Conservation (phyloP, 208 protist species). For the Giardia duodenalis region DNA sequence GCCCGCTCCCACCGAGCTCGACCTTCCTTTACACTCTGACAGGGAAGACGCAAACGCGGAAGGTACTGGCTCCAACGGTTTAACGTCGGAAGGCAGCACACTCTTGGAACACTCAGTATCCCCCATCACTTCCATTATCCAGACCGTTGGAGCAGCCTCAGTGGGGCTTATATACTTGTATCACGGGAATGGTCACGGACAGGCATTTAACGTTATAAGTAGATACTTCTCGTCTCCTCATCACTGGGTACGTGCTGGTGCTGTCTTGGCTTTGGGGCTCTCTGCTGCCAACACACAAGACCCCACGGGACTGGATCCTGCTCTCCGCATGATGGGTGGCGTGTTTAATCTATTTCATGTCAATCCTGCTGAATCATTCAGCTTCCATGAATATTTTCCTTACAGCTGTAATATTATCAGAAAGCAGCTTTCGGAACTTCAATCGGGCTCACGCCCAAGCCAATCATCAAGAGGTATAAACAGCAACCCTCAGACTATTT, state of each 20-base stretch:
- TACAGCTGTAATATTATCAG: background rate
- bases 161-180: background rate
- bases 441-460: too few species aligned
- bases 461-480: too few species aligned
- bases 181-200: background rate
- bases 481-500: too few species aligned
- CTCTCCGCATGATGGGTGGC: background rate
- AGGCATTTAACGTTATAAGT: background rate
- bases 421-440: background rate
- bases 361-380: background rate
- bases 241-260: background rate
- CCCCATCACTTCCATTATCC: background rate
- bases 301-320: background rate
- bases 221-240: background rate
- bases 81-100: background rate
- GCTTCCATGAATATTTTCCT: background rate
- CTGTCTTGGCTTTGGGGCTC: background rate
- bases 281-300: background rate
- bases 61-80: background rate
- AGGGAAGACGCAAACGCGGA: background rate
- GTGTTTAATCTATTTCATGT: background rate
- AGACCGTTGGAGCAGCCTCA: background rate
- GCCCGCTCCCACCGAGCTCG: background rate
- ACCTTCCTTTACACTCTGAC: too few species aligned
- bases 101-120: background rate